These are phyloP conservation scores for Sphagnurus paluster DNA, from an alignment of 1,284 basidiomycete species.

Conservation along the genomic window DNA sequence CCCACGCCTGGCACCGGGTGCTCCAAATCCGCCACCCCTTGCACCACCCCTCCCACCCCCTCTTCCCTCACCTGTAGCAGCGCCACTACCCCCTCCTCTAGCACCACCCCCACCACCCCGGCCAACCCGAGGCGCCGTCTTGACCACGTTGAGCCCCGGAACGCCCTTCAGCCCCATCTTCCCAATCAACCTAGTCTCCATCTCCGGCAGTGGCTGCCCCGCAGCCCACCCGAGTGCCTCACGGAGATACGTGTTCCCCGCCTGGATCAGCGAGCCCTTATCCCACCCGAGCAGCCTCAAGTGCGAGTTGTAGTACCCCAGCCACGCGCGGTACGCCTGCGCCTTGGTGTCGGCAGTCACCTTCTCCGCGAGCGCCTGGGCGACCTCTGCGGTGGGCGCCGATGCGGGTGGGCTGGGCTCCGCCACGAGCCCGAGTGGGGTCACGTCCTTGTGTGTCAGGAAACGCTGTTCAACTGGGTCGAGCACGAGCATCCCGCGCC, in stretches of 20 bases:
- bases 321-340: slow-evolving; percentile 54
- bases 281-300: slow-evolving; percentile 42
- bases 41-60: neutral
- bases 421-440: slow-evolving; percentile 39
- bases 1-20: too few relatives aligned
- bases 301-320: slow-evolving; percentile 61
- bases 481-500: slow-evolving; percentile 45
- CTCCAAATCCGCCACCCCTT: too few relatives aligned
- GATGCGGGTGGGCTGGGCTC: slow-evolving; percentile 15
- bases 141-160: slow-evolving; percentile 29
- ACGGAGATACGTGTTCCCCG: slow-evolving; percentile 47
- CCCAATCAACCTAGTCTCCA: slow-evolving; percentile 54
- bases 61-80: too few relatives aligned
- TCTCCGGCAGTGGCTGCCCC: slow-evolving; percentile 34
- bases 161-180: slow-evolving; percentile 63
- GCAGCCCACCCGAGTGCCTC: slow-evolving; percentile 42
- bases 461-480: slow-evolving; percentile 49
- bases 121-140: neutral
- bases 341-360: slow-evolving; percentile 42
- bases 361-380: slow-evolving; percentile 15
- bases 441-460: slow-evolving; percentile 43
- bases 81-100: neutral
- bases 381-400: slow-evolving; percentile 20
- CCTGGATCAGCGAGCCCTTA: slow-evolving; percentile 41
- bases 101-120: neutral